These are phyloP conservation scores for Gossypium mustelinum DNA, from an alignment of 345 rosid genomes.

Conservation along the genomic window DNA sequence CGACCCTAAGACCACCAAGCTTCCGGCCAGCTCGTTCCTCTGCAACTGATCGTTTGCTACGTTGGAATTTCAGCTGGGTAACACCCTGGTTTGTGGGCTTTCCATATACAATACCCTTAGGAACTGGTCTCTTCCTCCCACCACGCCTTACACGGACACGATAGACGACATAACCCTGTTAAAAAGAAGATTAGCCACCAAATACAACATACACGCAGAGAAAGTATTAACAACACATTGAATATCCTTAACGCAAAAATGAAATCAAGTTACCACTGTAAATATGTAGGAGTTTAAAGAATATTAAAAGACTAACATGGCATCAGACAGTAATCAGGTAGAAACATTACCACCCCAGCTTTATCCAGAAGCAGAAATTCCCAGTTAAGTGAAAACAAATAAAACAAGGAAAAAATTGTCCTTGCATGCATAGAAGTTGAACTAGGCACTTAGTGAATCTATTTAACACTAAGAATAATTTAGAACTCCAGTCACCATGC, in stretches of 20 bases:
- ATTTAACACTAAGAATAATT: neutral
- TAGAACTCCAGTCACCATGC: neutral
- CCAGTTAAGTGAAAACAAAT: neutral
- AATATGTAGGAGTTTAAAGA: neutral
- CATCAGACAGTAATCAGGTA: neutral
- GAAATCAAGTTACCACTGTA: neutral
- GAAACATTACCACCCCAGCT: neutral
- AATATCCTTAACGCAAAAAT: neutral
- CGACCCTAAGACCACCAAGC: slow-evolving; percentile 69
- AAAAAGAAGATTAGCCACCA: slow-evolving; percentile 4
- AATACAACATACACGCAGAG: neutral
- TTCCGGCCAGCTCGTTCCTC: slow-evolving; percentile 85
- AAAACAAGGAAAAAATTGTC: neutral
- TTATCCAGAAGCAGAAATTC: neutral
- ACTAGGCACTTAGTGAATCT: neutral
- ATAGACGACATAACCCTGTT: slow-evolving; percentile 67
- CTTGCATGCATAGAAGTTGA: neutral
- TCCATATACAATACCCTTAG: slow-evolving; percentile 89
- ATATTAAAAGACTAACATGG: neutral
- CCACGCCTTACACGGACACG: slow-evolving; percentile 90
- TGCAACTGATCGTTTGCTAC: slow-evolving; percentile 80
- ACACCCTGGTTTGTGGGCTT: slow-evolving; percentile 90
- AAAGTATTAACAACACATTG: neutral
- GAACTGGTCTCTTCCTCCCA: slow-evolving; percentile 82
- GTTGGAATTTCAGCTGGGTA: slow-evolving; percentile 76